Evolutionary conservation across 208 protist genomes (phyloP), one percentile per base, ranked within the genome.

Genomic region (Crithidia bombi): DNA sequence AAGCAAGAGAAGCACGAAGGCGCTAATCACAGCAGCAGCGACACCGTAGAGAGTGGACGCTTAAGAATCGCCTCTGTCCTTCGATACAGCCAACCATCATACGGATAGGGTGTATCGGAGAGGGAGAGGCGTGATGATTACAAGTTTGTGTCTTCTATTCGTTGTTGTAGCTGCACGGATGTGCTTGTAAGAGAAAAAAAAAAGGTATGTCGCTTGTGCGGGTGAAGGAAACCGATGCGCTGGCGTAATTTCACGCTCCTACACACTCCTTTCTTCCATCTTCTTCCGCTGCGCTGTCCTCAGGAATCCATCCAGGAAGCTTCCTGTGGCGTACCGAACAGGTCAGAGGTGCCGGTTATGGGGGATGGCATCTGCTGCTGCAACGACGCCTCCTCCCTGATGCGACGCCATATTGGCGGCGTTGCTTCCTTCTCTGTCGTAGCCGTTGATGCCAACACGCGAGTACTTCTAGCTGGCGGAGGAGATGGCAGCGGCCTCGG

Each of bases 321-420:
- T 25, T 75, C 69, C 9, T 26, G 55, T 28, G 69, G 69, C 14
- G 69, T 75, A 19, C 61, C 44, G 21, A 75, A 75, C 36, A 69
- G 30, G 21, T 38, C 47, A 19, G 69, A 75, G 17, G 41, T 19
- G 17, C 38, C 54, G 1, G 36, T 35, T 3, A 68, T 68, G 11
- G 69, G 69, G 3, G 69, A 75, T 30, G 49, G 23, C 44, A 51
- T 30, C 25, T 49, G 61, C 30, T 38, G 69, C 28, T 55, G 52
- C 15, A 26, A 41, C 9, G 62, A 56, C 61, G 28, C 35, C 36
- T 75, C 69, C 35, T 68, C 62, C 21, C 51, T 43, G 41, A 75
- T 75, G 33, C 62, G 69, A 11, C 69, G 69, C 69, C 69, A 75
- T 5, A 69, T 36, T 4, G 14, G 61, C 15, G 69, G 69, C 3